Base-by-base conservation (phyloP, 805 yeast species). In the Hyphopichia homilentoma region DNA sequence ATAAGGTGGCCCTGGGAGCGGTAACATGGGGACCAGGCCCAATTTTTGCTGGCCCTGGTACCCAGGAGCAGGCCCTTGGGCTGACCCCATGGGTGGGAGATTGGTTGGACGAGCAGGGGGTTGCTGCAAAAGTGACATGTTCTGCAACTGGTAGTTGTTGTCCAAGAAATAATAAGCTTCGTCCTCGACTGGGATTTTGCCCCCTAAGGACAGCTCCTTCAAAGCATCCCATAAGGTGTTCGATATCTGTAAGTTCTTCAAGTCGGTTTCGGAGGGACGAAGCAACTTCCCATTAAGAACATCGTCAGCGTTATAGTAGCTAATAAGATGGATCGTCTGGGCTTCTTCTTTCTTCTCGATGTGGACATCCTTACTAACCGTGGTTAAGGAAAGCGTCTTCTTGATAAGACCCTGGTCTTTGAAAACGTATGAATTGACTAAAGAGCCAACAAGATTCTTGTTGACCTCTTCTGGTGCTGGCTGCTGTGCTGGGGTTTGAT, bases 291-390 rank as follows among this genome's bases (percentile, higher is more conserved):
- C 79, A 21, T 65, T 61, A 32, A 75, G 49, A 4, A 87, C 93
- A 53, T 89, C 96, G 14, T 75, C 75, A 0, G 87, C 81, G 19
- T 74, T 65, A 52, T 86, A 89, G 57, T 89, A 89, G 6, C 89
- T 78, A 3, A 89, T 77, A 35, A 89, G 57, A 50, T 90, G 96
- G 29, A 80, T 61, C 4, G 83, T 75, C 45, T 70, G 73, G 27
- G 50, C 53, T 25, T 44, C 55, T 4, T 46, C 48, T 19, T 45
- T 44, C 18, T 49, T 48, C 8, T 45, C 45, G 6, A 56, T 27
- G 29, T 54, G 50, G 16, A 58, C 46, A 11, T 58, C 61, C 31
- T 54, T 53, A 8, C 49, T 33, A 11, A 37, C 55, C 11, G 82
- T 57, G n/a, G 78, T 71, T 16, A 86, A 65, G 1, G 87, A 77